Conservation (phyloP, 2,329 filamentous ascomycete species). For the Colletotrichum neosansevieriae region DNA sequence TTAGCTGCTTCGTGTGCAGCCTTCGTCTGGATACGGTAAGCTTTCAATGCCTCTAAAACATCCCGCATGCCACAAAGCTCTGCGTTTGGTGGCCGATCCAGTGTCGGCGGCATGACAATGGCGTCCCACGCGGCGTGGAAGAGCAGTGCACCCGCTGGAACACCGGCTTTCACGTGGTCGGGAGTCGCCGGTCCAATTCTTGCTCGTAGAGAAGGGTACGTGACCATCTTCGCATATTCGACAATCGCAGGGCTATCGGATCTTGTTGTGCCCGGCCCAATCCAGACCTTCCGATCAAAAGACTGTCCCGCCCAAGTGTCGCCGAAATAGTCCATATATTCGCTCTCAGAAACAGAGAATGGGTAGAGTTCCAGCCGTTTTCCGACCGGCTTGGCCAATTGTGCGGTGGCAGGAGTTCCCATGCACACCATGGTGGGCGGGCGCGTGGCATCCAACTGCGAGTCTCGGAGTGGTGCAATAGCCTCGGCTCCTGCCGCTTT, state of each 20-base stretch:
- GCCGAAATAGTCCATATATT: slow-evolving; percentile 45
- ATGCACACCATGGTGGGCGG: too few species aligned
- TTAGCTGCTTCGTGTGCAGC: slow-evolving; percentile 44
- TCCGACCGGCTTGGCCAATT: not conserved
- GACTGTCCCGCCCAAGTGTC: slow-evolving; percentile 47
- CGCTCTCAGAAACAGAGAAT: slow-evolving; percentile 44
- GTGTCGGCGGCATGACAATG: slow-evolving; percentile 54
- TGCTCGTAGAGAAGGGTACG: slow-evolving; percentile 51
- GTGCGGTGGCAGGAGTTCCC: too few species aligned
- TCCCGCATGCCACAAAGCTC: slow-evolving; percentile 56
- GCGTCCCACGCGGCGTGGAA: slow-evolving; percentile 66
- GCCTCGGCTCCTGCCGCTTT: slow-evolving; percentile 23
- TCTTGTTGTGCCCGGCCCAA: slow-evolving; percentile 51
- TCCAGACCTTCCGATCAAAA: slow-evolving; percentile 59
- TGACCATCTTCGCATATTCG: slow-evolving; percentile 61
- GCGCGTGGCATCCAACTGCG: slow-evolving; percentile 1
- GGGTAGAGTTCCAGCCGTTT: slow-evolving; percentile 44
- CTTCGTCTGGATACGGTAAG: slow-evolving; percentile 51
- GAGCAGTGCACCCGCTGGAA: slow-evolving; percentile 58
- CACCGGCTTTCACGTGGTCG: slow-evolving; percentile 62
- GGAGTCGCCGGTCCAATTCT: slow-evolving; percentile 60
- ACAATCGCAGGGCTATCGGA: slow-evolving; percentile 54
- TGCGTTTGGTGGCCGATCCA: slow-evolving; percentile 46
- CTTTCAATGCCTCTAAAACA: slow-evolving; percentile 57
- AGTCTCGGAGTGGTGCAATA: not conserved